A percentile compares a stretch with the other conserved stretches of the same genome.
These are phyloP conservation scores for Hysterium pulicare DNA, from an alignment of 2,329 filamentous ascomycete species.

Conservation along the genomic window DNA sequence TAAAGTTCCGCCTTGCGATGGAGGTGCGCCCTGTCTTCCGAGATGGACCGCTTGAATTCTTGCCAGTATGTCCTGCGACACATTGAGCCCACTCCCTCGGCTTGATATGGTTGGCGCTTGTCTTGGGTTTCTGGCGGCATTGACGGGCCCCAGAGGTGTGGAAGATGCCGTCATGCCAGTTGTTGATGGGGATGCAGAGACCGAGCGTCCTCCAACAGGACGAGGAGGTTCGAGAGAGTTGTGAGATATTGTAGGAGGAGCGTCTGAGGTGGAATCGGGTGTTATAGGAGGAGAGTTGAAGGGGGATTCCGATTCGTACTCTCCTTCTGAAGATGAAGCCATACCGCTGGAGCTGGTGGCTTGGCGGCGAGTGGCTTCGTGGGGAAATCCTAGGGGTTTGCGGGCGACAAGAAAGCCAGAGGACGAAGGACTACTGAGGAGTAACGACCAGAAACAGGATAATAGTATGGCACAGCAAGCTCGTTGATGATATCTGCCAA, in stretches of 20 bases:
- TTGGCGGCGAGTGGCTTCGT: conserved; percentile 4
- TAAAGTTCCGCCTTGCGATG: conserved; percentile 21
- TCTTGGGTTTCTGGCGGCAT: conserved; percentile 58
- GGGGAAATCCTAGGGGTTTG: conserved; percentile 10
- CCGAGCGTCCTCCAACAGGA: conserved; percentile 58
- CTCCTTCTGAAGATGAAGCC: conserved; percentile 27
- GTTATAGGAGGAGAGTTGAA: conserved; percentile 27
- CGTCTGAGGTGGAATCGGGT: conserved; percentile 18
- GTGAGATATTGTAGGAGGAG: conserved; percentile 14
- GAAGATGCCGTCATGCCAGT: conserved; percentile 73
- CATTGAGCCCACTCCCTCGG: conserved; percentile 49
- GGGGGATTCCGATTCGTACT: conserved; percentile 29
- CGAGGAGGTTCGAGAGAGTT: conserved; percentile 37
- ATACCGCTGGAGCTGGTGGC: conserved; percentile 20
- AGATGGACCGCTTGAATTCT: conserved; percentile 69
- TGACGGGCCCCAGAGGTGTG: conserved; percentile 75
- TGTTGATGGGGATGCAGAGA: conserved; percentile 55
- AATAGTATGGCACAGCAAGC: neutral
- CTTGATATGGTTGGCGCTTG: conserved; percentile 42
- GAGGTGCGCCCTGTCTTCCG: conserved; percentile 58
- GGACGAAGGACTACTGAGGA: neutral
- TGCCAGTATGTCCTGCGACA: conserved; percentile 62
- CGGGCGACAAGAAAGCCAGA: neutral
- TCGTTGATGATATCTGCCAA: neutral
- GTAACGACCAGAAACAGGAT: neutral